Percentiles rank a stretch among this genome's conserved stretches.
phyloP scores from a whole-genome alignment of 176 grass and related monocot species.

The Eleusine indica region DNA sequence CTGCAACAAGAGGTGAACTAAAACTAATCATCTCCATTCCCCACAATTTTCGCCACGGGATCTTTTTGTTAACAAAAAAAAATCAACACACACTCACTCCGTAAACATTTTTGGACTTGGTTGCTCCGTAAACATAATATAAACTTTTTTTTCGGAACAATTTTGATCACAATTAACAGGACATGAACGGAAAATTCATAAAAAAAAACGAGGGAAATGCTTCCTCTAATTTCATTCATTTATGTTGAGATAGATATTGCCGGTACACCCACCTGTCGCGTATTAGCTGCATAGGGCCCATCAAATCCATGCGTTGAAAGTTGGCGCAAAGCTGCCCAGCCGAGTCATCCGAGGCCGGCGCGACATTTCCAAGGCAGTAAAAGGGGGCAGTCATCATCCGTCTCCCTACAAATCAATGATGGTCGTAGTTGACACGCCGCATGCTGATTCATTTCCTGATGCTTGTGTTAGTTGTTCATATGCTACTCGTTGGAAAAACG shows the following conservation, averaged over 20 bases:
- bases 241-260: background rate
- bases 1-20: constrained; percentile 49
- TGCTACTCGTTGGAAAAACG: too few species aligned
- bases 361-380: constrained; percentile 34
- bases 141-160: too few species aligned
- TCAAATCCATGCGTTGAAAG: constrained; percentile 3
- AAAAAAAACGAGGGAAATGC: too few species aligned
- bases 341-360: constrained; percentile 32
- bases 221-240: background rate
- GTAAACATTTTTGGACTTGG: background rate
- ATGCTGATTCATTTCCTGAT: too few species aligned
- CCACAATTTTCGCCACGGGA: background rate
- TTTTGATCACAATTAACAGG: background rate
- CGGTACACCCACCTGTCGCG: background rate
- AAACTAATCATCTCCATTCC: background rate
- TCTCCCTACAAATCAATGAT: background rate
- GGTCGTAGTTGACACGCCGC: too few species aligned
- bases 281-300: background rate
- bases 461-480: too few species aligned
- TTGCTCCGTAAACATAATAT: background rate
- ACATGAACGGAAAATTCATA: background rate
- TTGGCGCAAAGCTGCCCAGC: background rate
- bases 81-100: too few species aligned
- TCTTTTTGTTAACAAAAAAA: too few species aligned
- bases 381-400: background rate